A percentile compares a stretch with the other conserved stretches of the same genome.
These are phyloP conservation scores for Limonomyces culmigenus DNA, from an alignment of 1,284 basidiomycete species.

Conservation along the genomic window DNA sequence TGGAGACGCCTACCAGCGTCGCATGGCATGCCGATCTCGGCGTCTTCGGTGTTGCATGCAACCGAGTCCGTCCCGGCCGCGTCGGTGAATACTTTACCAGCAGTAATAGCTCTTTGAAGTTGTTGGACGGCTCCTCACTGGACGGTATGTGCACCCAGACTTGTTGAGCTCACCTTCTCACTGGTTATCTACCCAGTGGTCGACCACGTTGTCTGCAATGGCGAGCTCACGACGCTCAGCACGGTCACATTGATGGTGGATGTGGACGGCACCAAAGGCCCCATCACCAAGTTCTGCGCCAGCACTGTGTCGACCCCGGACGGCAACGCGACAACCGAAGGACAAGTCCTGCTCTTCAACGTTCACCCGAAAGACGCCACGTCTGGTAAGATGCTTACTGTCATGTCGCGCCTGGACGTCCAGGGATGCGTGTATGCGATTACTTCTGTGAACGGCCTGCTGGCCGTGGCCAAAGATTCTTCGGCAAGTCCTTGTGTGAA, in stretches of 20 bases:
- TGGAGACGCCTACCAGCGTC: conserved; percentile 49
- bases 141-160: conserved; percentile 35
- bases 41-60: conserved; percentile 48
- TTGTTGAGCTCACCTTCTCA: too few relatives aligned
- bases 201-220: too few relatives aligned
- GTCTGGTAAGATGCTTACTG: conserved; percentile 26
- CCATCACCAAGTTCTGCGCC: conserved; percentile 31
- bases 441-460: conserved; percentile 22
- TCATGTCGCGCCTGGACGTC: conserved; percentile 23
- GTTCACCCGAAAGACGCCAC: too few relatives aligned
- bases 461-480: conserved; percentile 61
- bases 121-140: conserved; percentile 52
- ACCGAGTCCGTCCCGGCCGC: conserved; percentile 30
- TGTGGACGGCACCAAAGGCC: conserved; percentile 12
- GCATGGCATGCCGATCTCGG: conserved; percentile 35
- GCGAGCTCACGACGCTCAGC: too few relatives aligned
- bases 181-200: too few relatives aligned
- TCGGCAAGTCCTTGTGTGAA: conserved; percentile 46
- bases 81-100: conserved; percentile 30
- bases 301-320: conserved; percentile 39
- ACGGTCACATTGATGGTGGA: conserved; percentile 26
- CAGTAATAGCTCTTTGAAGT: conserved; percentile 39
- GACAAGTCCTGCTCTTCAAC: conserved; percentile 39
- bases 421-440: conserved; percentile 49
- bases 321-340: too few relatives aligned